Evolutionary conservation across 1,284 basidiomycete genomes (phyloP).

Genomic region (Cutaneotrichosporon sp.): DNA sequence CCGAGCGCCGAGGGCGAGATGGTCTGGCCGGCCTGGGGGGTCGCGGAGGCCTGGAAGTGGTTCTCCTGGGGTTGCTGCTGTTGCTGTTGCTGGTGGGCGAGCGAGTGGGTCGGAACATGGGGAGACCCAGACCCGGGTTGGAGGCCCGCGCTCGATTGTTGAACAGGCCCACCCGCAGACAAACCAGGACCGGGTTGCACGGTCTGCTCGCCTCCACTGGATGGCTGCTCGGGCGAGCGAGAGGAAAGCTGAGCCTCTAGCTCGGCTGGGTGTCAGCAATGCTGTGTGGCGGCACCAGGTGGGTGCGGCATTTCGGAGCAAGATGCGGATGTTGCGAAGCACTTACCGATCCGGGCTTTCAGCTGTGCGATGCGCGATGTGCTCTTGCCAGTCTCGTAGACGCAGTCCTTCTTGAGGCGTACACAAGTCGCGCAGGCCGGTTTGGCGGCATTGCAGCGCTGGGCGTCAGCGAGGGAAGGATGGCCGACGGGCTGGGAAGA

Average conservation of each 20-base stretch:
- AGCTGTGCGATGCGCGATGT: slow-evolving; percentile 33
- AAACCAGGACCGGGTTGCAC: background rate
- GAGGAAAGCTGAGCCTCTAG: slow-evolving; percentile 22
- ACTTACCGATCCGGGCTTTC: slow-evolving; percentile 31
- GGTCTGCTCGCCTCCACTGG: background rate
- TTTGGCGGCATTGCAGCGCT: slow-evolving; percentile 37
- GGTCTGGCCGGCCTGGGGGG: slow-evolving; percentile 5
- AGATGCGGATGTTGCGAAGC: background rate
- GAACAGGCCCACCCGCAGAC: background rate
- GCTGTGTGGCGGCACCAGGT: background rate
- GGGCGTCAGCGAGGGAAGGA: slow-evolving; percentile 1
- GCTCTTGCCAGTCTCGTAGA: slow-evolving; percentile 33
- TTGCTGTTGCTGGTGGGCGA: background rate
- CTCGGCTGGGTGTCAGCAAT: slow-evolving; percentile 23
- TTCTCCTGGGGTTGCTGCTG: background rate
- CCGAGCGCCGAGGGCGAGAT: slow-evolving; percentile 14
- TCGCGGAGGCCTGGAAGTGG: background rate
- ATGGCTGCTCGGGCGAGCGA: slow-evolving; percentile 8
- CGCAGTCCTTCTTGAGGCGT: slow-evolving; percentile 31
- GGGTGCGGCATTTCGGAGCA: background rate
- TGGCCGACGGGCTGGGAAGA: background rate
- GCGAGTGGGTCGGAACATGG: background rate
- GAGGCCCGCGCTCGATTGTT: background rate
- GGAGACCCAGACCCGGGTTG: background rate
- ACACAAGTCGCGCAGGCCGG: slow-evolving; percentile 34